Conservation (phyloP, 371 early-diverging fungal species). For the Batkoa obscura region DNA sequence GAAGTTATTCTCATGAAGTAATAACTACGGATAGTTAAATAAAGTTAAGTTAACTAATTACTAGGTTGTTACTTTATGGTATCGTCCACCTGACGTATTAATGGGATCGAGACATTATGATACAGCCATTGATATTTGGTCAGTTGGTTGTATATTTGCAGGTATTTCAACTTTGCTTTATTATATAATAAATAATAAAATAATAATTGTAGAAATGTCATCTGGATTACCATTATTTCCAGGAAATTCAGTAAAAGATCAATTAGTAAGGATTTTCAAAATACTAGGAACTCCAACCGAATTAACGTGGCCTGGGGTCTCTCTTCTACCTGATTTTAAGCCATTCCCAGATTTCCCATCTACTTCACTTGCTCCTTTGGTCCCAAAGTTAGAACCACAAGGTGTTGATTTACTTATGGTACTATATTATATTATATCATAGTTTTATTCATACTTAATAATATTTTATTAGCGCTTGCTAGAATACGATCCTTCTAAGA, state of each 20-base stretch:
- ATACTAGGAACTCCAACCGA: constrained; percentile 82
- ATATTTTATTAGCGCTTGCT: constrained; percentile 24
- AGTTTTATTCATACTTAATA: neutral
- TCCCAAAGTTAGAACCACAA: constrained; percentile 60
- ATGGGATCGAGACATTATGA: constrained; percentile 94
- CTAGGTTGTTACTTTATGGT: constrained; percentile 77
- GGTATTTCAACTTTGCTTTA: constrained; percentile 18
- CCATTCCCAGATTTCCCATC: constrained; percentile 51
- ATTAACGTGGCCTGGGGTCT: constrained; percentile 76
- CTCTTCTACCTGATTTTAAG: constrained; percentile 80
- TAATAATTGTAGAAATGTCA: constrained; percentile 57
- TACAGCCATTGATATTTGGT: constrained; percentile 98
- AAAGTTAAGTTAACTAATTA: constrained; percentile 9
- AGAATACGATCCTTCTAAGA: constrained; percentile 76
- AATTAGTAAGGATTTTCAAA: constrained; percentile 74
- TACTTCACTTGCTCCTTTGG: constrained; percentile 37
- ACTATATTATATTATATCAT: constrained; percentile 8
- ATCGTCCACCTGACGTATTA: constrained; percentile 98
- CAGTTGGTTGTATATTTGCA: constrained; percentile 93
- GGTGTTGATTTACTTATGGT: constrained; percentile 63
- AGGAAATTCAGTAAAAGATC: constrained; percentile 77
- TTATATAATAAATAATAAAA: neutral
- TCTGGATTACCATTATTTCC: constrained; percentile 91
- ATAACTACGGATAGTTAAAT: constrained; percentile 11
- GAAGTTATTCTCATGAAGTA: constrained; percentile 96